Base-by-base conservation (phyloP, 2,329 filamentous ascomycete genomes). In the Ophiostoma sp. region DNA sequence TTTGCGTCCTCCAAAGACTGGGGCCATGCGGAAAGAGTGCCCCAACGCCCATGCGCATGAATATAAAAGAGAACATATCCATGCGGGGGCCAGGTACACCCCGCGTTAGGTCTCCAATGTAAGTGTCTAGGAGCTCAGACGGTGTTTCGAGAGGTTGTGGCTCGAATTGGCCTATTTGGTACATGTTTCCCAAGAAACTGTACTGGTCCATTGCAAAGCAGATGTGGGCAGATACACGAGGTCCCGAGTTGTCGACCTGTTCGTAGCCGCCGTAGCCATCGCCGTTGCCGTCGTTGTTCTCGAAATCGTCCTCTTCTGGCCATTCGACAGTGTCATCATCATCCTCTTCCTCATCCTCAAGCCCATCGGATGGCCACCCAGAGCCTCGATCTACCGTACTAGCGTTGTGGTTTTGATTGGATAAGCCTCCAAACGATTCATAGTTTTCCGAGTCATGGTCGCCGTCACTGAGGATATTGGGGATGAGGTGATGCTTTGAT, bases 141-240 rank as follows among this genome's bases (percentile, higher is more conserved):
- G 68, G 50, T 22, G 48, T 45, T 8, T 48, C 63, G 12, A 11
- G n/a, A 12, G 39, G 36, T 25, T 48, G n/a, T 28, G 39, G 64
- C 9, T 50, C 64, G 17, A n/a, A 19, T 6, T n/a, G 9, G 42
- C 17, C 9, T 9, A 2, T 2, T 12, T 22, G 19, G 11, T 69
- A 17, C 9, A 69, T 52, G 19, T 5, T 17, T 33, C 36, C 28
- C 8, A 69, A 48, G 22, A 50, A 52, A n/a, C 12, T 22, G 45
- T 52, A 69, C 66, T 71, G 72, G 57, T 71, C 61, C 9, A 73
- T 55, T 4, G 69, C 52, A 52, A 73, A 73, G 61, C 69, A 73
- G 6, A 33, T 15, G 22, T 69, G 55, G 55, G 55, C 33, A 33
- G 71, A 64, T 9, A 68, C 42, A 6, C 15, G 55, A 48, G 36